phyloP scores from a whole-genome alignment of 2,329 filamentous ascomycete genomes.

The Sporothrix brunneoviolacea region DNA sequence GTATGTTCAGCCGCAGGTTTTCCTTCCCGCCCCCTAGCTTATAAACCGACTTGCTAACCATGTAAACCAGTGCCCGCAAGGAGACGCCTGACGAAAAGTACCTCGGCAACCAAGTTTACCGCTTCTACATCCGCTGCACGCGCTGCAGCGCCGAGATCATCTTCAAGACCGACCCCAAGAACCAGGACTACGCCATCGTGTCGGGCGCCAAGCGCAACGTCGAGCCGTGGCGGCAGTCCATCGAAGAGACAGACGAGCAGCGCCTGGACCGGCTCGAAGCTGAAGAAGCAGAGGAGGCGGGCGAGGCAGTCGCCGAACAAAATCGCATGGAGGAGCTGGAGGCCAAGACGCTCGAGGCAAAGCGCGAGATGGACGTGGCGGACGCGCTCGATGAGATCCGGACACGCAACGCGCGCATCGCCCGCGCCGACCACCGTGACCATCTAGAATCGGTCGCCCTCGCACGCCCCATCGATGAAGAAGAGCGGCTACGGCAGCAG shows the following conservation, averaged over 20 bases:
- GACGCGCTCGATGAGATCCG: slow-evolving; percentile 94
- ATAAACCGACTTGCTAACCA: too few relatives aligned
- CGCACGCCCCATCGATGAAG: slow-evolving; percentile 48
- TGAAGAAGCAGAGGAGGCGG: slow-evolving; percentile 56
- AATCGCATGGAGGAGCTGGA: slow-evolving; percentile 96
- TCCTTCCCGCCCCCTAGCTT: background rate
- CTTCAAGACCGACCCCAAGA: slow-evolving; percentile 91
- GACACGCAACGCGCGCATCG: slow-evolving; percentile 80
- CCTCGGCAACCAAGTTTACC: slow-evolving; percentile 77
- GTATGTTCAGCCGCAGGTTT: background rate
- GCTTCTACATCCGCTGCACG: slow-evolving; percentile 88
- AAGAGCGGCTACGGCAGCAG: slow-evolving; percentile 57
- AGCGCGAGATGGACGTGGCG: slow-evolving; percentile 92
- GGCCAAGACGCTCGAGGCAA: slow-evolving; percentile 85
- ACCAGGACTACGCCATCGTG: slow-evolving; percentile 71
- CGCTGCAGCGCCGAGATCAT: slow-evolving; percentile 81
- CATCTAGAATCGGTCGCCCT: slow-evolving; percentile 50
- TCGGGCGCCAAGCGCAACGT: slow-evolving; percentile 86
- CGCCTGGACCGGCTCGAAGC: slow-evolving; percentile 74
- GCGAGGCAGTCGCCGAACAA: slow-evolving; percentile 49
- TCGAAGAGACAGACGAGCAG: slow-evolving; percentile 79
- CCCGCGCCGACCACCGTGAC: slow-evolving; percentile 65
- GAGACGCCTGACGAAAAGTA: slow-evolving; percentile 90
- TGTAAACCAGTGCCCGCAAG: slow-evolving; percentile 60
- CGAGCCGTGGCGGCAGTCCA: slow-evolving; percentile 71